These are phyloP conservation scores for Aspergillus sp. DNA, from an alignment of 2,329 filamentous ascomycete genomes.

Conservation along the genomic window DNA sequence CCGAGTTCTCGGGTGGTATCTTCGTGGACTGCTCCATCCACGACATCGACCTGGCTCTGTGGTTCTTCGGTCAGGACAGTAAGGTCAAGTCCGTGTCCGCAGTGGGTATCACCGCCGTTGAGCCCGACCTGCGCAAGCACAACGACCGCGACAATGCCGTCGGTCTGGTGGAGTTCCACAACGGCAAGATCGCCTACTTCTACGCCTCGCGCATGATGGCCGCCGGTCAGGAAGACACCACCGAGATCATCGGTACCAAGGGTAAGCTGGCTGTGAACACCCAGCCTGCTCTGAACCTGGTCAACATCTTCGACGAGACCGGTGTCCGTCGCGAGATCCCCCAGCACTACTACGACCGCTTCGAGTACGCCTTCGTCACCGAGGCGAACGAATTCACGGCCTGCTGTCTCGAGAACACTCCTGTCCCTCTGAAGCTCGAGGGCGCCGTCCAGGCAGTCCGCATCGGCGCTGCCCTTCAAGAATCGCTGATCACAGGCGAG, in stretches of 20 bases:
- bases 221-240: slow-evolving; percentile 66
- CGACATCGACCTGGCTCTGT: slow-evolving; percentile 67
- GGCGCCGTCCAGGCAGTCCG: slow-evolving; percentile 59
- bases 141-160: slow-evolving; percentile 65
- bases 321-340: slow-evolving; percentile 64
- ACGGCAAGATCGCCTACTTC: slow-evolving; percentile 64
- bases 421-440: slow-evolving; percentile 57
- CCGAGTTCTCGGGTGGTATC: slow-evolving; percentile 65
- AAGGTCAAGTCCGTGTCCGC: slow-evolving; percentile 59
- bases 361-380: slow-evolving; percentile 64
- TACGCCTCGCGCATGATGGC: slow-evolving; percentile 68
- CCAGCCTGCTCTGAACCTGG: slow-evolving; percentile 58
- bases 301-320: slow-evolving; percentile 56
- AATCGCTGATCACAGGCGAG: slow-evolving; percentile 55
- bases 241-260: slow-evolving; percentile 67
- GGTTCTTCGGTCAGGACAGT: slow-evolving; percentile 61
- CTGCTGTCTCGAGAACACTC: slow-evolving; percentile 57
- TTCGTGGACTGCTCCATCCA: slow-evolving; percentile 73
- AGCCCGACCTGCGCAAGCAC: slow-evolving; percentile 59
- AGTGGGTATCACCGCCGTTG: slow-evolving; percentile 60
- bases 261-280: slow-evolving; percentile 65
- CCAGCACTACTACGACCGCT: slow-evolving; percentile 64
- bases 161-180: slow-evolving; percentile 66
- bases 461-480: slow-evolving; percentile 63
- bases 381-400: slow-evolving; percentile 67